These are phyloP conservation scores for Colletotrichum sp. DNA, from an alignment of 2,329 filamentous ascomycete genomes.

Conservation along the genomic window DNA sequence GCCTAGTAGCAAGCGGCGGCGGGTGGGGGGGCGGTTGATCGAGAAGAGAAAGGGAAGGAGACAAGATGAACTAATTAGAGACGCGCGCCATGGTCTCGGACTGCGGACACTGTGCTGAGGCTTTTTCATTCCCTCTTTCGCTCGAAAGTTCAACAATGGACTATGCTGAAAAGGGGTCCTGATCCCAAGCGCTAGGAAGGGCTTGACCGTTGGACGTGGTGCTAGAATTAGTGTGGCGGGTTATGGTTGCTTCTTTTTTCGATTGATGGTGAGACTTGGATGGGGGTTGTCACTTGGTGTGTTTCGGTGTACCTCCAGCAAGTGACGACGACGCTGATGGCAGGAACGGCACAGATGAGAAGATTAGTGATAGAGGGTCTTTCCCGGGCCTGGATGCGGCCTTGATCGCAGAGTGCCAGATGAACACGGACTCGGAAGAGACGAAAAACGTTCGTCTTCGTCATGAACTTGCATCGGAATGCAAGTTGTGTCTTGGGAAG, in stretches of 20 bases:
- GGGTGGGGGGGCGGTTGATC: not conserved
- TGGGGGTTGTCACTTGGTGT: not conserved
- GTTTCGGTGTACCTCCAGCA: not conserved
- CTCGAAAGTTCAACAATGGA: not conserved
- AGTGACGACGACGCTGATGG: not conserved
- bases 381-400: not conserved
- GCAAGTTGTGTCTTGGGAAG: not conserved
- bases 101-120: not conserved
- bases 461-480: not conserved
- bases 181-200: not conserved
- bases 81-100: not conserved
- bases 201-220: not conserved
- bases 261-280: not conserved
- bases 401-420: not conserved
- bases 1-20: not conserved
- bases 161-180: not conserved
- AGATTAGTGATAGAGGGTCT: not conserved
- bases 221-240: not conserved
- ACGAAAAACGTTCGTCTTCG: not conserved
- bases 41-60: not conserved
- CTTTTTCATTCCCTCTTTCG: not conserved
- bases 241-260: not conserved
- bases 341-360: not conserved
- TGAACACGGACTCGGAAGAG: not conserved
- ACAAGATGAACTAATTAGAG: not conserved